Base-by-base conservation (phyloP, 2,329 filamentous ascomycete species). In the Ophiostoma tasmaniense region DNA sequence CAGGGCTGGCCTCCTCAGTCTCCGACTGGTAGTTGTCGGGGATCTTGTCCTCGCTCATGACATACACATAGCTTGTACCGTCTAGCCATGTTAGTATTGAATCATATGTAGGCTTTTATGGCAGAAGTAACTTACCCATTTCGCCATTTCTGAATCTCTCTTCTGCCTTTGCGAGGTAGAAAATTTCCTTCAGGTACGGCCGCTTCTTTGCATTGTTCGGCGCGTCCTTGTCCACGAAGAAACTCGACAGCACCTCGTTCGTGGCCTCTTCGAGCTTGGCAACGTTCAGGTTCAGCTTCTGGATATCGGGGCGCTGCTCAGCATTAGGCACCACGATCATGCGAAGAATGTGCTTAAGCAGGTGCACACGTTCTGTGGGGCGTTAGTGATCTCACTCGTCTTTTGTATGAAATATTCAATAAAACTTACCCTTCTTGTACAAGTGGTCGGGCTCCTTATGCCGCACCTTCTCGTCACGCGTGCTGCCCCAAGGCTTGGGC, bases 361-460 rank as follows among this genome's bases (percentile, higher is more conserved):
- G 79, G 71, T 83, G 78, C 13, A 89, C 81, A 20, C 87, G 83
- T 73, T 89, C 87, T 89, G 70, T 59, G 25, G 20, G 33, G 35
- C 6, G 20, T 35, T 25, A 33, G 25, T 22, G 28, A 14, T 1
- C 20, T 39, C 66, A 20, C n/a, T 28, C 20, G 14, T 42, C 3
- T 25, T n/a, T 25, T 8, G 33, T 33, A 33, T 33, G 8, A 6
- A 45, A 14, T 10, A 7, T 5, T 14, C 14, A 25, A 55, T 25
- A 33, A n/a, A n/a, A 30, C 80, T 74, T 77, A 90, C 89, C 87
- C 74, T 83, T 80, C 75, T 89, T 91, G 73, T 85, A 85, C 65
- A 91, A 79, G 77, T 92, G 90, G 74, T 92, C 90, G 0, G 90
- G 90, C 76, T 92, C 90, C 74, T 86, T 89, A 76, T 91, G 89